phyloP scores from a whole-genome alignment of 2,329 filamentous ascomycete genomes.

The Tolypocladium ovalisporum region DNA sequence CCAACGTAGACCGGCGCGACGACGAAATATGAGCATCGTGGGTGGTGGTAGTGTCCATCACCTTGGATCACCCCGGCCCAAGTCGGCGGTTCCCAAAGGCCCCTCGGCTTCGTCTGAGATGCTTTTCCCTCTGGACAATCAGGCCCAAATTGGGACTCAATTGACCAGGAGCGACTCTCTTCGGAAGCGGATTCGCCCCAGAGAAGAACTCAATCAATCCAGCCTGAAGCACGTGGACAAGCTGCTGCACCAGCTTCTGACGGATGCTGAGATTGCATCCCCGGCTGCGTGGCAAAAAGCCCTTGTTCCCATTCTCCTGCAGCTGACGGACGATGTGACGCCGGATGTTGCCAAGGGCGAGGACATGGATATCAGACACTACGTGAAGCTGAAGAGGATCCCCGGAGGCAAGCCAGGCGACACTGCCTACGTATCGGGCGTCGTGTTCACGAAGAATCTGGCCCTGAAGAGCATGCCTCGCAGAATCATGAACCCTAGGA shows the following conservation, averaged over 20 bases:
- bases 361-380: conserved; percentile 94
- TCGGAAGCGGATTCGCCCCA: conserved; percentile 60
- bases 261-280: conserved; percentile 64
- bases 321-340: conserved; percentile 87
- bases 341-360: conserved; percentile 85
- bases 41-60: conserved; percentile 60
- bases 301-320: conserved; percentile 77
- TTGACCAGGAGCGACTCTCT: conserved; percentile 75
- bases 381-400: conserved; percentile 95
- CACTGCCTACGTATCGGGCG: conserved; percentile 90
- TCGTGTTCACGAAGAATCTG: conserved; percentile 95
- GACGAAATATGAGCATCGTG: conserved; percentile 74
- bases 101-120: conserved; percentile 41
- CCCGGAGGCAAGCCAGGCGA: conserved; percentile 82
- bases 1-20: conserved; percentile 51
- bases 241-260: conserved; percentile 71
- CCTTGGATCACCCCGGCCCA: conserved; percentile 60
- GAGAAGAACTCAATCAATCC: conserved; percentile 76
- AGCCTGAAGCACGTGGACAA: conserved; percentile 83
- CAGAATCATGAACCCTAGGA: conserved; percentile 71
- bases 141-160: conserved; percentile 31
- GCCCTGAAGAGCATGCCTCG: conserved; percentile 94
- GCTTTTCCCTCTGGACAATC: conserved; percentile 34
- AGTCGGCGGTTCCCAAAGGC: conserved; percentile 46
- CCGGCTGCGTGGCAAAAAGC: conserved; percentile 78